Evolutionary conservation across 345 rosid species (phyloP).

Genomic region (Salix arbutifolia): DNA sequence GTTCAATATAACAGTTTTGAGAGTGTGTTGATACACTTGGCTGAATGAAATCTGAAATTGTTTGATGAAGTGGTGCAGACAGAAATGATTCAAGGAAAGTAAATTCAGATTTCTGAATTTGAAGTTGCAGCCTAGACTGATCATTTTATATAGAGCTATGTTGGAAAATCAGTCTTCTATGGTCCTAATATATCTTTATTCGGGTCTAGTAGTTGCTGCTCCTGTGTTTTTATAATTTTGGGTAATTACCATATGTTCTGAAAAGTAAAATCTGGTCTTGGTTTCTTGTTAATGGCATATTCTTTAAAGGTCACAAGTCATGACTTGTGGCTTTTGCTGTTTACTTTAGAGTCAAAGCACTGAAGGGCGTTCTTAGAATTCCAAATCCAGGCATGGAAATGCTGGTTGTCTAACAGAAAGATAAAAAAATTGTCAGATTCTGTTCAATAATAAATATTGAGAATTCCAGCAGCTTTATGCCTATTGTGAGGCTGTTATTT

Average conservation of each 20-base stretch:
- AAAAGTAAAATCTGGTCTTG: not conserved
- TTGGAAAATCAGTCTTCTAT: not conserved
- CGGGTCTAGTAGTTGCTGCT: not conserved
- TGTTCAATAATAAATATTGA: not conserved
- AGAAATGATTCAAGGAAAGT: not conserved
- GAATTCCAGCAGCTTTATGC: not conserved
- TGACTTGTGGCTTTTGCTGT: not conserved
- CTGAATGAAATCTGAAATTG: not conserved
- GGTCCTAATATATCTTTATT: not conserved
- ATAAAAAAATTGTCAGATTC: not conserved
- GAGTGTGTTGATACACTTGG: not conserved
- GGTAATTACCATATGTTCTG: not conserved
- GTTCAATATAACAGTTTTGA: not conserved
- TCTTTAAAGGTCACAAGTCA: not conserved
- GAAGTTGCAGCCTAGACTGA: not conserved
- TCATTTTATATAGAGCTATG: no score
- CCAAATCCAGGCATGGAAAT: not conserved
- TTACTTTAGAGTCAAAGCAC: not conserved
- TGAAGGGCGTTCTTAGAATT: not conserved
- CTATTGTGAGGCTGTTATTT: not conserved
- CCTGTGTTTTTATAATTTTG: not conserved
- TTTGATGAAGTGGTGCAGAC: not conserved
- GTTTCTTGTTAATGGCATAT: not conserved
- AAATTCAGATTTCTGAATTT: not conserved
- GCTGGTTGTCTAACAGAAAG: not conserved